Percentiles rank a stretch among this genome's conserved stretches.
These are phyloP conservation scores for Ceratocystis huliohia DNA, from an alignment of 2,329 filamentous ascomycete species.

Conservation along the genomic window DNA sequence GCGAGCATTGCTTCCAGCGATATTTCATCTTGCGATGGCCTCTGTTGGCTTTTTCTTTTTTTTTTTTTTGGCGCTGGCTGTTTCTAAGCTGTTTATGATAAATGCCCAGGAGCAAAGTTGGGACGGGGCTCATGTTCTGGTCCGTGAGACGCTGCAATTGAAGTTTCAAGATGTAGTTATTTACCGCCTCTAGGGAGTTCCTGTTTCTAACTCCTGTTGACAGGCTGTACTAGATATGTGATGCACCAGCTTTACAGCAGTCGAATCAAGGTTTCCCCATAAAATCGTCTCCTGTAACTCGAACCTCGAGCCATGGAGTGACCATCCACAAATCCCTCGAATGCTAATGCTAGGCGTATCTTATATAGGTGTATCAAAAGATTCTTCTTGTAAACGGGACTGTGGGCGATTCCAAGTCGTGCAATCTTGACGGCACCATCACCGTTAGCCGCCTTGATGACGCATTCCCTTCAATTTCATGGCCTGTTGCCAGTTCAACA, in stretches of 20 bases:
- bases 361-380: constrained; percentile 72
- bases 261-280: background rate
- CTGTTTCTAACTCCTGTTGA: background rate
- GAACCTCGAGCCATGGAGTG: background rate
- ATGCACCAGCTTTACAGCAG: background rate
- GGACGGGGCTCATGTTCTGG: background rate
- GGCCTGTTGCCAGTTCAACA: constrained; percentile 79
- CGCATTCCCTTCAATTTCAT: constrained; percentile 65
- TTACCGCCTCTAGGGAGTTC: background rate
- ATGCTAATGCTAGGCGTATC: background rate
- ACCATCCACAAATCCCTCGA: background rate
- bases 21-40: background rate
- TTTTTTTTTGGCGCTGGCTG: too few species aligned
- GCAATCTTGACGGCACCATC: constrained; percentile 62
- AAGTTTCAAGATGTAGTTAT: background rate
- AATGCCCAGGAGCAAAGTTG: background rate
- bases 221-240: background rate
- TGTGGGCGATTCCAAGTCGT: constrained; percentile 53
- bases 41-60: too few species aligned
- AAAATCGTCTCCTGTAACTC: background rate
- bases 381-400: constrained; percentile 69
- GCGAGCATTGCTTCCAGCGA: background rate
- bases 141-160: background rate
- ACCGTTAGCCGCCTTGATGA: constrained; percentile 75
- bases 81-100: background rate